These are phyloP conservation scores for Ulota crispa DNA, from an alignment of 225 moss, liverwort and hornwort genomes.

Conservation along the genomic window DNA sequence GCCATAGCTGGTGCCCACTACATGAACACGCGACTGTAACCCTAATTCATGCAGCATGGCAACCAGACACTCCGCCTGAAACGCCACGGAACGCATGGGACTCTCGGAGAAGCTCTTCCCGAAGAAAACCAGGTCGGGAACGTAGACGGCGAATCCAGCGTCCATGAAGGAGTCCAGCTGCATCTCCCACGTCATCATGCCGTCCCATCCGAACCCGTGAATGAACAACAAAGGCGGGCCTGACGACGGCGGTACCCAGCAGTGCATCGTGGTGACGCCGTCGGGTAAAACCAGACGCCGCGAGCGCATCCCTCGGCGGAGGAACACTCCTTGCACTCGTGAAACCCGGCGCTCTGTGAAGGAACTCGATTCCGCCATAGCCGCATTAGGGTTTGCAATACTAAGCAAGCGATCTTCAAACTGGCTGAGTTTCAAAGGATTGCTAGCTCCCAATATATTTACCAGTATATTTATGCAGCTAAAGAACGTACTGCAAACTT, in stretches of 20 bases:
- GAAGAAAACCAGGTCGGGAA: conserved; percentile 65
- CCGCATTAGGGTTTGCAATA: background rate
- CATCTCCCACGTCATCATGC: conserved; percentile 45
- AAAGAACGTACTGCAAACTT: too few relatives aligned
- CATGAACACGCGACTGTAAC: conserved; percentile 22
- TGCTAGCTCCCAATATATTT: too few relatives aligned
- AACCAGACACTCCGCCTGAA: conserved; percentile 63
- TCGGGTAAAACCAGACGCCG: conserved; percentile 33
- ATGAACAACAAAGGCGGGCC: conserved; percentile 38
- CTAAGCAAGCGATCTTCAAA: too few relatives aligned
- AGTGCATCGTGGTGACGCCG: conserved; percentile 49
- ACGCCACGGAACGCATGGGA: conserved; percentile 36
- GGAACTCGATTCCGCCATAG: background rate
- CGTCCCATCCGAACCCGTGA: conserved; percentile 54
- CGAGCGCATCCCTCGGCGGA: conserved; percentile 39
- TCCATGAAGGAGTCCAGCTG: conserved; percentile 42
- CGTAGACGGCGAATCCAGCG: conserved; percentile 45
- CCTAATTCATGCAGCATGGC: conserved; percentile 40
- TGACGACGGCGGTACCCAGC: conserved; percentile 46
- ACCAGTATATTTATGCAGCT: too few relatives aligned
- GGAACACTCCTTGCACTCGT: background rate
- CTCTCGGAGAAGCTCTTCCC: conserved; percentile 43
- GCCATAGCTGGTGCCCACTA: conserved; percentile 72
- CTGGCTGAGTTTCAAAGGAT: too few relatives aligned
- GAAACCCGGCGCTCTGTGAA: background rate